Evolutionary conservation across 2,329 filamentous ascomycete genomes (phyloP).

Genomic region (Leptographium radiaticola): DNA sequence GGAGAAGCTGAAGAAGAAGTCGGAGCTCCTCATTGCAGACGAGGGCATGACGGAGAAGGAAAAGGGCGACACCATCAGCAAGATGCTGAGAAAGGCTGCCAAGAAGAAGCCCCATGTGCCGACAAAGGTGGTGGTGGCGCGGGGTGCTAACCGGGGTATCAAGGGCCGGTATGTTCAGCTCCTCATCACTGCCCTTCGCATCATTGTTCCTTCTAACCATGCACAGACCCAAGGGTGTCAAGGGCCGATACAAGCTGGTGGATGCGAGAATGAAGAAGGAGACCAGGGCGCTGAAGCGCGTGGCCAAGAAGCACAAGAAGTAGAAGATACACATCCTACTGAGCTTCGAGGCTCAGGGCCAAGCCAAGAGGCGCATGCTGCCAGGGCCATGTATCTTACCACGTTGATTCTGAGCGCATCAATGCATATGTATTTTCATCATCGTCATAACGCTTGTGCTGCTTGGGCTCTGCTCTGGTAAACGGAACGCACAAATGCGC

Average conservation of each 20-base stretch:
- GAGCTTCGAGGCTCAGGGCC: neutral
- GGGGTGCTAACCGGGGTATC: slow-evolving; percentile 71
- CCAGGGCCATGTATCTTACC: neutral
- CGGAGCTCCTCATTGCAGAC: slow-evolving; percentile 75
- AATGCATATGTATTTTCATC: neutral
- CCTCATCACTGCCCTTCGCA: neutral
- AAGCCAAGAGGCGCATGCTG: neutral
- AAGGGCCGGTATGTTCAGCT: slow-evolving; percentile 36
- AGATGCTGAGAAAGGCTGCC: slow-evolving; percentile 66
- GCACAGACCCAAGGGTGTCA: slow-evolving; percentile 71
- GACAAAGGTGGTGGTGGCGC: slow-evolving; percentile 80
- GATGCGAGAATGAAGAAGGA: slow-evolving; percentile 96
- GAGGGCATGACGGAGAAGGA: slow-evolving; percentile 93
- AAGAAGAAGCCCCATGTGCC: slow-evolving; percentile 78
- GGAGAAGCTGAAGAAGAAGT: slow-evolving; percentile 96
- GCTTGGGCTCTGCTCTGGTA: slow-evolving; percentile 1
- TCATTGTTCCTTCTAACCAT: neutral
- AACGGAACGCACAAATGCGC: slow-evolving; percentile 37
- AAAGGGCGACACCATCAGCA: slow-evolving; percentile 74
- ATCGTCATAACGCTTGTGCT: neutral
- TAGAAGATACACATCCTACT: neutral
- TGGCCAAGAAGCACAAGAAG: slow-evolving; percentile 49
- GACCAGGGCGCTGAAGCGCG: slow-evolving; percentile 71
- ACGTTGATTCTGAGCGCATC: neutral
- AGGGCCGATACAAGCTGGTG: slow-evolving; percentile 96